Percentiles rank a stretch among this genome's conserved stretches.
These are phyloP conservation scores for Pseudocercospora fijiensis DNA, from an alignment of 2,329 filamentous ascomycete genomes.

Conservation along the genomic window DNA sequence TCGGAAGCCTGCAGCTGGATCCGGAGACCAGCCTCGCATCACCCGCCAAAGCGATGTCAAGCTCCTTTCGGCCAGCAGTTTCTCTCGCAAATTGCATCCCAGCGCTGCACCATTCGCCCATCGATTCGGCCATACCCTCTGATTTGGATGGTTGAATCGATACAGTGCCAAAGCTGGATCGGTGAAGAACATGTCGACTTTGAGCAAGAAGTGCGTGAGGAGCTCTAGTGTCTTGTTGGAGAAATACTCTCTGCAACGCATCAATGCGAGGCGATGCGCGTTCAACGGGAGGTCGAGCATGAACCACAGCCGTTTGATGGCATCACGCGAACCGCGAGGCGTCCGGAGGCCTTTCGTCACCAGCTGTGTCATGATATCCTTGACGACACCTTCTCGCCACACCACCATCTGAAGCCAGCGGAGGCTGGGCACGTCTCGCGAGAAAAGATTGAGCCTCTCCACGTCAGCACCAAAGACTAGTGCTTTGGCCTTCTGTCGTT, in stretches of 20 bases:
- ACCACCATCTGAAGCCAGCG: constrained; percentile 68
- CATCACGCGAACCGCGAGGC: constrained; percentile 28
- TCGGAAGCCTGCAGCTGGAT: constrained; percentile 17
- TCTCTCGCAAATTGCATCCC: constrained; percentile 50
- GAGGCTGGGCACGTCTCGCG: constrained; percentile 60
- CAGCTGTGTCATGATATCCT: constrained; percentile 64
- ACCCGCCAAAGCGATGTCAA: constrained; percentile 54
- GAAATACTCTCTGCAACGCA: constrained; percentile 58
- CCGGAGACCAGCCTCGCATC: constrained; percentile 54
- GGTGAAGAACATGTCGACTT: constrained; percentile 68
- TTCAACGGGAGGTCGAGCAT: constrained; percentile 66
- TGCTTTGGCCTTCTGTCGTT: constrained; percentile 29
- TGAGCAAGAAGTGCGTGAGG: constrained; percentile 65
- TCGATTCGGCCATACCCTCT: constrained; percentile 8
- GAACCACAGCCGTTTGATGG: constrained; percentile 64
- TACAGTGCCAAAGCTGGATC: constrained; percentile 53
- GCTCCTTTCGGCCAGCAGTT: constrained; percentile 46
- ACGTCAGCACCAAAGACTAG: constrained; percentile 18
- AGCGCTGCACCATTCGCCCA: constrained; percentile 29
- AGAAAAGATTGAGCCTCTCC: constrained; percentile 32
- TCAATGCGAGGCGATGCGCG: constrained; percentile 53
- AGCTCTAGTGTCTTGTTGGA: constrained; percentile 60
- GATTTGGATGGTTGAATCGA: constrained; percentile 17
- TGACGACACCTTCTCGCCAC: constrained; percentile 56
- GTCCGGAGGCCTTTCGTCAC: constrained; percentile 56